Percentiles rank a stretch among this genome's conserved stretches.
These are phyloP conservation scores for Monilinia vaccinii-corymbosi DNA, from an alignment of 2,329 filamentous ascomycete genomes.

Conservation along the genomic window DNA sequence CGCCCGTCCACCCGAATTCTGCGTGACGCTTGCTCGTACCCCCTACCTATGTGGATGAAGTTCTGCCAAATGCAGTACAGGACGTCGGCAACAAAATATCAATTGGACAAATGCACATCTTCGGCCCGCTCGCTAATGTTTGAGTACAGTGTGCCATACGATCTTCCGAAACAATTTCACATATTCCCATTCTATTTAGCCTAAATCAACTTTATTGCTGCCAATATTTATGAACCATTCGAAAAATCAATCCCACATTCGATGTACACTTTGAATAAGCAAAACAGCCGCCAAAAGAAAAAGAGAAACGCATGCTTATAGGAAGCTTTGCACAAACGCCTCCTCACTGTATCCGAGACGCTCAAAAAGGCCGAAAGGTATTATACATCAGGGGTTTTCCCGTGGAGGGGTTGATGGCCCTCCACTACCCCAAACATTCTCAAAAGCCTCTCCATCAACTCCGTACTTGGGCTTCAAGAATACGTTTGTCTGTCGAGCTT, in stretches of 20 bases:
- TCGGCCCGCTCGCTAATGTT: background rate
- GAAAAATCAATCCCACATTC: background rate
- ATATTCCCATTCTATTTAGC: background rate
- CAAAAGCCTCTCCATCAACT: slow-evolving; percentile 27
- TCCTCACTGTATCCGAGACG: background rate
- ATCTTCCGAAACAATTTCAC: background rate
- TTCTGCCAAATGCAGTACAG: too few species aligned
- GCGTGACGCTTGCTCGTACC: background rate
- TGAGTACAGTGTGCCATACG: background rate
- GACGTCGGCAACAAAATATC: background rate
- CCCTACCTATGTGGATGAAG: too few species aligned
- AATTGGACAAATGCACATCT: background rate
- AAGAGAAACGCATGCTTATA: background rate
- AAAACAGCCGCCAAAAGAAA: background rate
- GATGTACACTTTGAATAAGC: background rate
- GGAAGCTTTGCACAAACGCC: background rate
- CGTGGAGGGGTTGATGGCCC: slow-evolving; percentile 20
- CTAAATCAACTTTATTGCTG: background rate
- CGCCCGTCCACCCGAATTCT: background rate
- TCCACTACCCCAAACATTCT: slow-evolving; percentile 30
- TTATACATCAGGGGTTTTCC: slow-evolving; percentile 27
- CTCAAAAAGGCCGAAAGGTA: slow-evolving; percentile 8
- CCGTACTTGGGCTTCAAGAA: slow-evolving; percentile 30
- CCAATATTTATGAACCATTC: background rate
- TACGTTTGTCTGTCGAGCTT: slow-evolving; percentile 18